These are phyloP conservation scores for Claviceps sp. DNA, from an alignment of 2,329 filamentous ascomycete species.

Conservation along the genomic window DNA sequence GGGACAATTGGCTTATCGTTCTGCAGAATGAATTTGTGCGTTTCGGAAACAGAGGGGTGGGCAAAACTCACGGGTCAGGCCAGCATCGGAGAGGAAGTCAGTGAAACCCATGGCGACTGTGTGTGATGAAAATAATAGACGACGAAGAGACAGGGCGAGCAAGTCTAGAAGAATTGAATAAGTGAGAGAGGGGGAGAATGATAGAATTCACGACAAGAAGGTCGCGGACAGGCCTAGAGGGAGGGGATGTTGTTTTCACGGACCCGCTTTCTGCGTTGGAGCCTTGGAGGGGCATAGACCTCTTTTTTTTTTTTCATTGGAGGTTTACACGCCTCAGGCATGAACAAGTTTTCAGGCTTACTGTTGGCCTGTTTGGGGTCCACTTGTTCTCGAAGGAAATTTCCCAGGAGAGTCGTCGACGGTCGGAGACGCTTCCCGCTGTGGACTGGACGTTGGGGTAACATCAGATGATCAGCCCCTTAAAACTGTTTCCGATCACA, in stretches of 20 bases:
- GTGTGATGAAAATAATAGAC: neutral
- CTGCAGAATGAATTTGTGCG: neutral
- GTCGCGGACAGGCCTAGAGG: neutral
- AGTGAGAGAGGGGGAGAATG: neutral
- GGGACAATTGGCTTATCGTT: too few species aligned
- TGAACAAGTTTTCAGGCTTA: too few species aligned
- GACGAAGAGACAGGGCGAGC: neutral
- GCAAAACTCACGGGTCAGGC: slow-evolving; percentile 25
- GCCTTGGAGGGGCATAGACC: slow-evolving; percentile 4
- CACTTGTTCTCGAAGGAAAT: too few species aligned
- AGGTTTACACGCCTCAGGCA: neutral
- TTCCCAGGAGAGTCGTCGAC: too few species aligned
- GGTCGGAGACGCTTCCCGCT: too few species aligned
- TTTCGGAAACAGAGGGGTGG: neutral
- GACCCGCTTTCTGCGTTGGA: slow-evolving; percentile 4
- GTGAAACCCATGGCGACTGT: slow-evolving; percentile 47
- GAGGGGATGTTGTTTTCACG: slow-evolving; percentile 5
- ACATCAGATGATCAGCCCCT: too few species aligned
- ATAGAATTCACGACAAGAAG: neutral
- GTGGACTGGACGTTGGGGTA: too few species aligned
- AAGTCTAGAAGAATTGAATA: neutral
- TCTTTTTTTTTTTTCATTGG: neutral
- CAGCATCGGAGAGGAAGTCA: slow-evolving; percentile 50
- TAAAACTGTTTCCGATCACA: too few species aligned
- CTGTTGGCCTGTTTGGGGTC: too few species aligned